These are phyloP conservation scores for Quercus tomentella DNA, from an alignment of 331 rosid species.

Conservation along the genomic window DNA sequence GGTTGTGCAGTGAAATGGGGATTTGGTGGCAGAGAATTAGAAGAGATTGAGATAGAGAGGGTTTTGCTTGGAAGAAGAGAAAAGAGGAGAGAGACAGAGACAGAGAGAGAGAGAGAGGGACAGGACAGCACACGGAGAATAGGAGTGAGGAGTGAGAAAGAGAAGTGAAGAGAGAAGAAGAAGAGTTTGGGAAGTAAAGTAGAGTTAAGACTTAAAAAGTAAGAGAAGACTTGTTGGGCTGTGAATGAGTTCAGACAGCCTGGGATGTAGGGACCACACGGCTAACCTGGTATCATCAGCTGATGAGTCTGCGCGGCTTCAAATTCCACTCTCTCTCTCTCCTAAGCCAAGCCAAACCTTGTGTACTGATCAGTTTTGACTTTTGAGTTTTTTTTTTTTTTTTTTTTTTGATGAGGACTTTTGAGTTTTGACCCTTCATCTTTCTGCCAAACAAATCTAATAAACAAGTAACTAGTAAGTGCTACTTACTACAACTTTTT, in stretches of 20 bases:
- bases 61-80: conserved; percentile 25
- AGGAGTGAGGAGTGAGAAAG: background rate
- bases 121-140: no score
- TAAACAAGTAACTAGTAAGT: no score
- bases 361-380: no score
- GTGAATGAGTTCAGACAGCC: conserved; percentile 38
- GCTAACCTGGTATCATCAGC: background rate
- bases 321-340: no score
- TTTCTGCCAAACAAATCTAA: no score
- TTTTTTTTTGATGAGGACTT: no score
- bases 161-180: background rate
- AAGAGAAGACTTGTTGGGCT: background rate
- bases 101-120: background rate
- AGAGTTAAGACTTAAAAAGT: background rate
- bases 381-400: no score
- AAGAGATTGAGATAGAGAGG: background rate
- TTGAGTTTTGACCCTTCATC: no score
- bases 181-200: background rate
- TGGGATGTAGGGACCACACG: conserved; percentile 62
- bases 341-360: no score
- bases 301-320: no score
- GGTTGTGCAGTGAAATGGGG: background rate
- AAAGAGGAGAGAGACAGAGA: background rate
- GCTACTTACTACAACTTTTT: no score
- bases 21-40: background rate